A percentile compares a stretch with the other conserved stretches of the same genome.
These are phyloP conservation scores for Trichocomaceae sp. DNA, from an alignment of 2,329 filamentous ascomycete species.

Conservation along the genomic window DNA sequence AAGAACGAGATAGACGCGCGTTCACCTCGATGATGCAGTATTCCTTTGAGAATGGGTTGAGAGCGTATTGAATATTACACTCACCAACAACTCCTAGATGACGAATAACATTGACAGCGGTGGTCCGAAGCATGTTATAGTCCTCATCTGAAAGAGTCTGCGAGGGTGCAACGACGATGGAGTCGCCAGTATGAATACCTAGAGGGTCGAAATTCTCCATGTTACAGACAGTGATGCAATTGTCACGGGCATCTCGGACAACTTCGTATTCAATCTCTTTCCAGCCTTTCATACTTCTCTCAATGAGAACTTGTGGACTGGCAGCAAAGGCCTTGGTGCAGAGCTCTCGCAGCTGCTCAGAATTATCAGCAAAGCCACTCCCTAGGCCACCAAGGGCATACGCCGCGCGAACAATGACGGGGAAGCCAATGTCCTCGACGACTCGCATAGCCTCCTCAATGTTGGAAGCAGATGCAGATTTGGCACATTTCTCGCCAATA, in stretches of 20 bases:
- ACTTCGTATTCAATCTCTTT: conserved; percentile 99
- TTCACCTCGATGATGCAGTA: conserved; percentile 99
- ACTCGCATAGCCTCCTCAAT: conserved; percentile 82
- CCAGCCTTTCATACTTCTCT: conserved; percentile 99
- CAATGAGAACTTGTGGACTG: conserved; percentile 91
- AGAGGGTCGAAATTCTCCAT: conserved; percentile 99
- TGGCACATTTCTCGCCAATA: conserved; percentile 95
- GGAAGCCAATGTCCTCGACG: conserved; percentile 88
- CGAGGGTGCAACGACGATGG: conserved; percentile 93
- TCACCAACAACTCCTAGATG: conserved; percentile 96
- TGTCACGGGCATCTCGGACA: conserved; percentile 88
- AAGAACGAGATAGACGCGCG: conserved; percentile 88
- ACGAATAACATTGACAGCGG: conserved; percentile 92
- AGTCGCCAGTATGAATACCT: conserved; percentile 96
- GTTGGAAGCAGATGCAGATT: conserved; percentile 86
- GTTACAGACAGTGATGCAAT: conserved; percentile 99
- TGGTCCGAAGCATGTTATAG: conserved; percentile 98
- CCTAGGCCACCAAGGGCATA: conserved; percentile 93
- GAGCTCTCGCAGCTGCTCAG: conserved; percentile 72
- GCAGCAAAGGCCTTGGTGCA: conserved; percentile 93
- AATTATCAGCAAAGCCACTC: conserved; percentile 89
- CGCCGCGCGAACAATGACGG: conserved; percentile 92
- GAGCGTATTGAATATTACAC: conserved; percentile 97
- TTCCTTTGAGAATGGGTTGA: conserved; percentile 90
- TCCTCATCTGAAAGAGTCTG: conserved; percentile 96